Percentiles rank a stretch among this genome's conserved stretches.
These are phyloP conservation scores for Yamadazyma pseudoaaseri DNA, from an alignment of 1,139 yeast genomes.

Conservation along the genomic window DNA sequence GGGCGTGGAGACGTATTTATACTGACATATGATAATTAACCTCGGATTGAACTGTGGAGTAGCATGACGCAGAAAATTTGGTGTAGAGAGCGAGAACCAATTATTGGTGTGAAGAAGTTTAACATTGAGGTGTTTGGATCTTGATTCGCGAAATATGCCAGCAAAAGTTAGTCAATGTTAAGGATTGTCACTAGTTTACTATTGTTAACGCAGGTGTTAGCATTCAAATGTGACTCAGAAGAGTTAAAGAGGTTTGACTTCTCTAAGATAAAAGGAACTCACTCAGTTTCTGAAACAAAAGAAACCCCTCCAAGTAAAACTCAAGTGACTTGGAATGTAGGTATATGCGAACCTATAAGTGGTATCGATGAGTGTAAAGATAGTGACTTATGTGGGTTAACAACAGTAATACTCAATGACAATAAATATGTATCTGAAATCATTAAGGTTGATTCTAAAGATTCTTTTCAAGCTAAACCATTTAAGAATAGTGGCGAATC, in stretches of 20 bases:
- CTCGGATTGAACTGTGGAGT: slow-evolving; percentile 2
- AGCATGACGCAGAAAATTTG: no score
- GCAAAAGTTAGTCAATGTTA: no score
- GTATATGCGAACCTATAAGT: slow-evolving; percentile 59
- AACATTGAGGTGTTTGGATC: no score
- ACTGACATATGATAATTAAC: neutral
- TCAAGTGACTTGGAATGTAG: slow-evolving; percentile 63
- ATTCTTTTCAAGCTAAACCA: slow-evolving; percentile 26
- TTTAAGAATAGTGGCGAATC: slow-evolving; percentile 20
- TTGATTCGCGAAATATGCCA: no score
- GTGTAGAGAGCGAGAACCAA: no score
- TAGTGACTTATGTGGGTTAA: slow-evolving; percentile 70
- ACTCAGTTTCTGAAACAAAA: slow-evolving; percentile 32
- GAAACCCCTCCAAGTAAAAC: slow-evolving; percentile 81
- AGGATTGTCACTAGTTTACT: neutral
- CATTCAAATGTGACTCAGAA: slow-evolving; percentile 44
- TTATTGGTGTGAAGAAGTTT: no score
- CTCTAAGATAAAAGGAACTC: slow-evolving; percentile 49
- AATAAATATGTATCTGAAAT: slow-evolving; percentile 49
- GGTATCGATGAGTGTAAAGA: slow-evolving; percentile 53
- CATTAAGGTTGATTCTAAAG: slow-evolving; percentile 44
- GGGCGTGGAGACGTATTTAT: neutral
- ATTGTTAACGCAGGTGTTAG: slow-evolving; percentile 3
- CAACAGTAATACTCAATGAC: slow-evolving; percentile 47
- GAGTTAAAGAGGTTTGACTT: slow-evolving; percentile 43